A percentile compares a stretch with the other conserved stretches of the same genome.
phyloP scores from a whole-genome alignment of 177 flowering plant genomes.

The Telopea speciosissima region DNA sequence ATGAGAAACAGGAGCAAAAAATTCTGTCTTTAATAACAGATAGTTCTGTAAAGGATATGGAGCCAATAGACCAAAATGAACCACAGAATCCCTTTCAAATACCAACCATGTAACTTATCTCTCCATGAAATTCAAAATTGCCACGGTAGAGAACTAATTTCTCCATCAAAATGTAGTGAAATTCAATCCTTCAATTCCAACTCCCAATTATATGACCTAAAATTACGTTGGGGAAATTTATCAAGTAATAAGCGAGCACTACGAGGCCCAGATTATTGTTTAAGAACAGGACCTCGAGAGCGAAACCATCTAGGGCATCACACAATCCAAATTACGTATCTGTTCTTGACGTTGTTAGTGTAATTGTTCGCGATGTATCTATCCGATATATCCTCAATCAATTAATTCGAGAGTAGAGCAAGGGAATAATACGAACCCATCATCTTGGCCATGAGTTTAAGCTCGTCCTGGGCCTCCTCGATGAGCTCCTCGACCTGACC shows the following conservation, averaged over 20 bases:
- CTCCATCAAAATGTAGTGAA: not conserved
- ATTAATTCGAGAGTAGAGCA: not conserved
- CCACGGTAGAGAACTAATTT: not conserved
- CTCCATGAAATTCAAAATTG: not conserved
- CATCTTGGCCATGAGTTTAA: constrained; percentile 78
- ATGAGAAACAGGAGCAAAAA: not conserved
- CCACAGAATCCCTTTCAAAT: no score
- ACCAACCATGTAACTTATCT: no score
- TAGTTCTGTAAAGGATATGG: not conserved
- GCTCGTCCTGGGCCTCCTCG: constrained; percentile 92
- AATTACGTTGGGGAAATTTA: not conserved
- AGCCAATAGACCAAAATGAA: not conserved
- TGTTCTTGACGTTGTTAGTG: not conserved
- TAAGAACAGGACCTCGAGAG: not conserved
- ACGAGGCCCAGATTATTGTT: not conserved
- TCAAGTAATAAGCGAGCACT: not conserved
- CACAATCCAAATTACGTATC: not conserved
- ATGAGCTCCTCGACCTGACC: constrained; percentile 99
- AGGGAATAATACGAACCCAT: constrained; percentile 42
- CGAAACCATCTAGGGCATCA: no score
- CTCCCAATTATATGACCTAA: not conserved
- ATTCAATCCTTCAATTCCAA: not conserved
- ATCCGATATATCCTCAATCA: not conserved
- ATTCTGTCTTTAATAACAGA: not conserved
- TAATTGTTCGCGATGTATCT: not conserved